Percentiles rank a stretch among this genome's conserved stretches.
phyloP scores from a whole-genome alignment of 1,139 yeast genomes.

The Zygoascus sp. region DNA sequence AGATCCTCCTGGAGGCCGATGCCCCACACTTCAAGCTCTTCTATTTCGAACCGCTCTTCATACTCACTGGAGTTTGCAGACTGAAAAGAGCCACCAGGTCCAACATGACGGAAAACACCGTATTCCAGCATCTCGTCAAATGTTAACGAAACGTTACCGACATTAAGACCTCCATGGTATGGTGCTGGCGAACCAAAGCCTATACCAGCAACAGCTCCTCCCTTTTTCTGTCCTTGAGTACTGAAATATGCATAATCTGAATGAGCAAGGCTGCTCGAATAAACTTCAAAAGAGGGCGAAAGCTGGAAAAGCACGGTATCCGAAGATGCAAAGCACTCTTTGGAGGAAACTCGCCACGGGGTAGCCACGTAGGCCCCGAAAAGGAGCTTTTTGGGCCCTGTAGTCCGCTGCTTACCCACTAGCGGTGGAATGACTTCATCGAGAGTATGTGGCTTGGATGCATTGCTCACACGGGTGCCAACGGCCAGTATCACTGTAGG shows the following conservation, averaged over 20 bases:
- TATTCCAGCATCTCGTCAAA: conserved; percentile 75
- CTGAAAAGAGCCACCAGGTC: conserved; percentile 46
- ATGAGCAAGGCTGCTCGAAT: conserved; percentile 35
- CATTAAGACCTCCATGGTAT: conserved; percentile 13
- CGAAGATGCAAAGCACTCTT: conserved; percentile 61
- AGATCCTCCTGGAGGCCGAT: conserved; percentile 73
- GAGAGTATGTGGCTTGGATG: conserved; percentile 25
- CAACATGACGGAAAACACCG: conserved; percentile 71
- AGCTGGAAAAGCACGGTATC: conserved; percentile 50
- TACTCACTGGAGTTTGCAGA: conserved; percentile 40
- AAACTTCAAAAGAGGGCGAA: conserved; percentile 60
- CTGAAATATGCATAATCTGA: conserved; percentile 33
- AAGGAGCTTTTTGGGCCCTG: conserved; percentile 37
- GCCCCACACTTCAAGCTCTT: conserved; percentile 89
- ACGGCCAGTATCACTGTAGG: conserved; percentile 69
- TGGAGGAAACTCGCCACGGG: conserved; percentile 78
- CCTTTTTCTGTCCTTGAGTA: conserved; percentile 35
- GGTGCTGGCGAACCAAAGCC: conserved; percentile 64
- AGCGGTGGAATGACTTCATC: conserved; percentile 21
- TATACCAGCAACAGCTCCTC: conserved; percentile 43
- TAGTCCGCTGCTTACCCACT: conserved; percentile 13
- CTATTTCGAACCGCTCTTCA: conserved; percentile 68
- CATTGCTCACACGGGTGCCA: conserved; percentile 40
- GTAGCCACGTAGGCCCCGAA: conserved; percentile 59
- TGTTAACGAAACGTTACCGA: conserved; percentile 62